Base-by-base conservation (phyloP, 495 filamentous ascomycete species). In the Penicillium malachiteum region DNA sequence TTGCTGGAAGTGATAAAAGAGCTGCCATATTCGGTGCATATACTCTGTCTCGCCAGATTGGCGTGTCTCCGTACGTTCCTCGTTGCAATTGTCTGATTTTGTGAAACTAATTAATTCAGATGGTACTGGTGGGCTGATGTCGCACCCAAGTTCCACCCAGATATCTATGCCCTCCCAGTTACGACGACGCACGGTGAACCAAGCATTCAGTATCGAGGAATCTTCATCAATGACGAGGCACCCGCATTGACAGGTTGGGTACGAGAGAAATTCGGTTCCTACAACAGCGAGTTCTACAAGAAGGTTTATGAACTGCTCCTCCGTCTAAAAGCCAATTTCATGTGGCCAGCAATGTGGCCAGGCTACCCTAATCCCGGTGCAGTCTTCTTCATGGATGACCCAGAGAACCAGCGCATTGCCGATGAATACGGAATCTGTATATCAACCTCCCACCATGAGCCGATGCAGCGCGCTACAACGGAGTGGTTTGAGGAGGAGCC, bases 41-140 rank as follows among this genome's bases (percentile, higher is more conserved):
- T 71, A 84, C 86, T 44, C 67, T 92, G 53, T 88, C 84, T 32
- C 86, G 89, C 63, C 86, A 90, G 57, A 90, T 90, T 48, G 87
- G 88, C 14, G 85, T 90, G 7, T 87, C 84, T 39, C 88, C 87
- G 39, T 63, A 55, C 7, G 59, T 39, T n/a, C 17, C 7, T 12
- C 21, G 21, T 30, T 9, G 13, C 17, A 5, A 16, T 16, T 16
- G 5, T 9, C 17, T 37, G 12, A 35, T 10, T 11, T 14, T 17
- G 7, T n/a, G 13, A 10, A 34, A 14, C 55, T 57, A 31, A 62
- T 18, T 3, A 7, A 35, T 47, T 5, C 34, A 63, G 60, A 32
- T 90, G 86, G 87, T 86, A 88, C 68, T 90, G 82, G 78, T 90
- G 79, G 79, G 86, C 87, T 1, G 87, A 91, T 67, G 84, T 86